Evolutionary conservation across 345 rosid species (phyloP).

Genomic region (Brassica napus): DNA sequence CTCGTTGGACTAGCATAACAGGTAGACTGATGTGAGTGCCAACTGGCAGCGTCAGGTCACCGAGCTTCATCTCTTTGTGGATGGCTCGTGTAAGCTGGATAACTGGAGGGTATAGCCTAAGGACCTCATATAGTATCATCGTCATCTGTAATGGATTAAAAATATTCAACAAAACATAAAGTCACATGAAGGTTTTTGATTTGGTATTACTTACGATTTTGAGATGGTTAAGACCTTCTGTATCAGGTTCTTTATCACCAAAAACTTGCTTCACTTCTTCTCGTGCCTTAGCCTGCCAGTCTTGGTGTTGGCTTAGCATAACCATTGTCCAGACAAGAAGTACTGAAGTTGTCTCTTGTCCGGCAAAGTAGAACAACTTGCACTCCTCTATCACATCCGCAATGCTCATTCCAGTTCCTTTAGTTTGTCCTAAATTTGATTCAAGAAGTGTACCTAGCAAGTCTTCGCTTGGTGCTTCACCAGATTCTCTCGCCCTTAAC

Average conservation of each 20-base stretch:
- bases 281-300: slow-evolving; percentile 63
- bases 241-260: slow-evolving; percentile 39
- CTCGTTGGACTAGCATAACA: slow-evolving; percentile 43
- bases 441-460: slow-evolving; percentile 49
- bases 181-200: not conserved
- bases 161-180: not conserved
- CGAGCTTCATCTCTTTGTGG: slow-evolving; percentile 46
- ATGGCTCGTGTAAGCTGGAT: slow-evolving; percentile 6
- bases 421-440: slow-evolving; percentile 42
- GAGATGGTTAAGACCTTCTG: slow-evolving; percentile 34
- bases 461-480: slow-evolving; percentile 35
- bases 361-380: slow-evolving; percentile 30
- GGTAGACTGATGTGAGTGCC: slow-evolving; percentile 39
- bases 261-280: slow-evolving; percentile 55
- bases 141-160: slow-evolving; percentile 25
- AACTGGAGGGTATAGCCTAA: slow-evolving; percentile 37
- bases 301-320: slow-evolving; percentile 45
- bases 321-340: slow-evolving; percentile 53
- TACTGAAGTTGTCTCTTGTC: slow-evolving; percentile 24
- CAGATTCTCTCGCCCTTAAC: slow-evolving; percentile 38
- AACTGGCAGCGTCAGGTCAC: slow-evolving; percentile 41
- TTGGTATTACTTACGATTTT: slow-evolving; percentile 43
- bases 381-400: slow-evolving; percentile 64
- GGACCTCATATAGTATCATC: slow-evolving; percentile 34
- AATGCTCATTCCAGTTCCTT: slow-evolving; percentile 42